phyloP scores from a whole-genome alignment of 352 stramenopile genomes.

The Phytophthora fragariaefolia region DNA sequence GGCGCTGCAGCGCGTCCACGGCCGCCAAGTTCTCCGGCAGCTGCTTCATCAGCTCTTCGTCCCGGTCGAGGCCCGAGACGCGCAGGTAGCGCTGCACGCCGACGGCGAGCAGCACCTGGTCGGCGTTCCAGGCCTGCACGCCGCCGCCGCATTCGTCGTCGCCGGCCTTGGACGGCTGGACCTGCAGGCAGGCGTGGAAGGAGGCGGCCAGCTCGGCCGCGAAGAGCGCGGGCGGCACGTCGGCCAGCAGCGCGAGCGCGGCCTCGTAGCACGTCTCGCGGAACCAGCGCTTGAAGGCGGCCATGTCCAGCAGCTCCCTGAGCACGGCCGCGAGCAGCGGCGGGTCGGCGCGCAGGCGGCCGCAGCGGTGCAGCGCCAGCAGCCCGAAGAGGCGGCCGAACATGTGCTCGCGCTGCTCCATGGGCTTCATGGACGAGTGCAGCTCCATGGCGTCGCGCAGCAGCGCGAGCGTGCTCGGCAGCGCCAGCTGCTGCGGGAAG shows the following conservation, averaged over 20 bases:
- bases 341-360: constrained; percentile 56
- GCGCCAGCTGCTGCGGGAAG: constrained; percentile 49
- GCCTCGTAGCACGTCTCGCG: constrained; percentile 81
- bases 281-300: constrained; percentile 89
- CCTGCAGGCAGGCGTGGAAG: constrained; percentile 36
- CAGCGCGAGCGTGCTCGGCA: constrained; percentile 64
- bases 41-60: constrained; percentile 38
- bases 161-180: constrained; percentile 39
- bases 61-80: constrained; percentile 42
- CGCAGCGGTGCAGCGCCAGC: constrained; percentile 82
- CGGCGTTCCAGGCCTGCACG: constrained; percentile 63
- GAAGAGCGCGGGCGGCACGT: constrained; percentile 61
- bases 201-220: constrained; percentile 33
- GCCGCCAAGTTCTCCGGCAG: constrained; percentile 51
- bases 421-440: constrained; percentile 87
- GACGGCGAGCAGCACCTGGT: constrained; percentile 81
- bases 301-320: constrained; percentile 86
- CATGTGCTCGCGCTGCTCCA: constrained; percentile 93
- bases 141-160: constrained; percentile 52
- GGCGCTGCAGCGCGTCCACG: constrained; percentile 54
- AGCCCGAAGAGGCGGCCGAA: constrained; percentile 91
- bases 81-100: constrained; percentile 79
- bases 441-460: constrained; percentile 83
- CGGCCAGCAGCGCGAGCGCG: constrained; percentile 61
- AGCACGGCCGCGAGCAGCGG: constrained; percentile 53